Percentiles rank a stretch among this genome's conserved stretches.
phyloP scores from a whole-genome alignment of 2,329 filamentous ascomycete genomes.

The Colletotrichum nymphaeae region DNA sequence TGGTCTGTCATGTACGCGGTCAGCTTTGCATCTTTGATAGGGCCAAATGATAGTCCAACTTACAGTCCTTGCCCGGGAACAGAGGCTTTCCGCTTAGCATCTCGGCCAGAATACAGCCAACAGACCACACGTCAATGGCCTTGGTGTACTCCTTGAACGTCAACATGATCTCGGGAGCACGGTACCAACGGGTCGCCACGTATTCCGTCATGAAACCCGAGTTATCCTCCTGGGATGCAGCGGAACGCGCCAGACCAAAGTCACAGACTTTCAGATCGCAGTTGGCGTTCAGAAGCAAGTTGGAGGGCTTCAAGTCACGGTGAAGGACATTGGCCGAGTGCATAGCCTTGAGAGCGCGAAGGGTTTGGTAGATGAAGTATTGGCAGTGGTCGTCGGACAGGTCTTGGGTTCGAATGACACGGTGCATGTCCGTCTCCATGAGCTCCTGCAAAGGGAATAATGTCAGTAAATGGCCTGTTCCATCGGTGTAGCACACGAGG shows the following conservation, averaged over 20 bases:
- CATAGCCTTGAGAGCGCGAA: conserved; percentile 98
- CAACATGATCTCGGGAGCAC: conserved; percentile 99
- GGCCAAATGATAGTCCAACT: conserved; percentile 45
- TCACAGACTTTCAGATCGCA: conserved; percentile 99
- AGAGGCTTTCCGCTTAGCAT: conserved; percentile 99
- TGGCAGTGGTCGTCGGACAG: conserved; percentile 99
- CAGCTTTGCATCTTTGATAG: background rate
- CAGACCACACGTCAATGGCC: conserved; percentile 99
- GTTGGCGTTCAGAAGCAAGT: conserved; percentile 96
- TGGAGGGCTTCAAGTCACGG: conserved; percentile 96
- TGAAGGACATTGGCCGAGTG: conserved; percentile 98
- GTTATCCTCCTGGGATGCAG: conserved; percentile 97
- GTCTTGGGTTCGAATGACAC: conserved; percentile 98
- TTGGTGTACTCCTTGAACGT: conserved; percentile 99
- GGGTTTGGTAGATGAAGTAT: conserved; percentile 99
- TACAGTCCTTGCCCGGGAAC: conserved; percentile 98
- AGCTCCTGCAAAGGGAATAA: conserved; percentile 72
- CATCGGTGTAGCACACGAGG: background rate
- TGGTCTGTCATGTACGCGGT: conserved; percentile 72
- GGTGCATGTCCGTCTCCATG: conserved; percentile 99
- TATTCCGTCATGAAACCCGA: conserved; percentile 99
- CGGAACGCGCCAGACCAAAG: conserved; percentile 94
- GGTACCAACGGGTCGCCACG: conserved; percentile 98
- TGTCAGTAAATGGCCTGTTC: conserved; percentile 34
- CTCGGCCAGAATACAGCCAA: conserved; percentile 97